Percentiles rank a stretch among this genome's conserved stretches.
Conservation (phyloP, 108 stramenopile genomes). For the Craspedostauros australis region DNA sequence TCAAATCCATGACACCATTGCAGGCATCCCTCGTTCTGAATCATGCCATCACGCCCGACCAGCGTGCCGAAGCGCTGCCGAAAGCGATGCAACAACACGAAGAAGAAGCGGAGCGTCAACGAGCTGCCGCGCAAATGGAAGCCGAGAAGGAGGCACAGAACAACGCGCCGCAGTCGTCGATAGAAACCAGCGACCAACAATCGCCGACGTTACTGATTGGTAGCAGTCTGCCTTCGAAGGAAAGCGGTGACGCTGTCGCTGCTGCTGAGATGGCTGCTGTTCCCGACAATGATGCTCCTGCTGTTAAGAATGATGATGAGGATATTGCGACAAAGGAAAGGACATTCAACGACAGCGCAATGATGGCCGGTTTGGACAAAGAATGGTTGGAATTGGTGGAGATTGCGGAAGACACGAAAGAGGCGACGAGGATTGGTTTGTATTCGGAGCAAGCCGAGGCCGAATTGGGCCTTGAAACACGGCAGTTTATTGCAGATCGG, state of each 20-base stretch:
- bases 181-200: not conserved
- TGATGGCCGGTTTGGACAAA: not conserved
- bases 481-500: slow-evolving; percentile 18
- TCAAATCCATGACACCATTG: slow-evolving; percentile 37
- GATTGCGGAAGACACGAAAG: not conserved
- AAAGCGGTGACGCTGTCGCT: too few relatives aligned
- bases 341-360: not conserved
- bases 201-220: not conserved
- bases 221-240: not conserved
- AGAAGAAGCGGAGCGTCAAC: slow-evolving; percentile 15
- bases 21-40: slow-evolving; percentile 39
- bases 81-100: slow-evolving; percentile 14
- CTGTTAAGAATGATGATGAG: not conserved
- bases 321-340: not conserved
- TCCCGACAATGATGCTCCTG: not conserved
- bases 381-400: slow-evolving; percentile 18
- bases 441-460: slow-evolving; percentile 19
- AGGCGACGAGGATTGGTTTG: slow-evolving; percentile 13
- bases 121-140: not conserved
- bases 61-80: slow-evolving; percentile 4
- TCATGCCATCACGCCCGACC: slow-evolving; percentile 18
- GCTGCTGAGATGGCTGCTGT: too few relatives aligned
- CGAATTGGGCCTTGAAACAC: slow-evolving; percentile 14
- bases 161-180: not conserved
- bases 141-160: not conserved